Evolutionary conservation across 108 stramenopile species (phyloP).

Genomic region (Cylindrotheca closterium): DNA sequence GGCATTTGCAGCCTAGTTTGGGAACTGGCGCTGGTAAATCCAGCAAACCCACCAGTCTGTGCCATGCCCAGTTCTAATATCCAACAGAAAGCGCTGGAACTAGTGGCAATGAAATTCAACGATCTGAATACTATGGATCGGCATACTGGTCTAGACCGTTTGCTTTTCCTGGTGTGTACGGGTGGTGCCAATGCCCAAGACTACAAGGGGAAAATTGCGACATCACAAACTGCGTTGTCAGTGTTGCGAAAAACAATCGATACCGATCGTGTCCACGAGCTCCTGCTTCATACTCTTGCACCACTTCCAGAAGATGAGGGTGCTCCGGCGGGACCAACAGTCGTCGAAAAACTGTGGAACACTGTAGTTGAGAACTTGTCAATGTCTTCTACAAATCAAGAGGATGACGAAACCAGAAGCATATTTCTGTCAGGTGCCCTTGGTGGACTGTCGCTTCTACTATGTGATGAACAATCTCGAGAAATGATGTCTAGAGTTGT

Average conservation of each 20-base stretch:
- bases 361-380: conserved; percentile 58
- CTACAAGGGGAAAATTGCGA: conserved; percentile 35
- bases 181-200: conserved; percentile 41
- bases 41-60: conserved; percentile 53
- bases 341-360: conserved; percentile 62
- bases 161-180: conserved; percentile 74
- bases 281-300: conserved; percentile 70
- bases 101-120: conserved; percentile 47
- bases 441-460: conserved; percentile 57
- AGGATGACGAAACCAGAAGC: conserved; percentile 5
- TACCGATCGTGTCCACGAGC: conserved; percentile 46
- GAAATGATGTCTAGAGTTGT: conserved; percentile 60
- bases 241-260: conserved; percentile 49
- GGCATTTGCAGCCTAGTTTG: conserved; percentile 45
- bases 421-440: conserved; percentile 52
- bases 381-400: conserved; percentile 16
- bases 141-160: conserved; percentile 54
- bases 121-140: conserved; percentile 27
- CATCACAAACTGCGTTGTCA: conserved; percentile 52
- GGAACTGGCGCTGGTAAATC: conserved; percentile 61
- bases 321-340: conserved; percentile 29
- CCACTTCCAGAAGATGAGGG: conserved; percentile 51
- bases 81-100: conserved; percentile 66
- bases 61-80: conserved; percentile 56
- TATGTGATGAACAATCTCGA: conserved; percentile 57